A percentile compares a stretch with the other conserved stretches of the same genome.
These are phyloP conservation scores for Paracoccidioides brasiliensis DNA, from an alignment of 2,329 filamentous ascomycete genomes.

Conservation along the genomic window DNA sequence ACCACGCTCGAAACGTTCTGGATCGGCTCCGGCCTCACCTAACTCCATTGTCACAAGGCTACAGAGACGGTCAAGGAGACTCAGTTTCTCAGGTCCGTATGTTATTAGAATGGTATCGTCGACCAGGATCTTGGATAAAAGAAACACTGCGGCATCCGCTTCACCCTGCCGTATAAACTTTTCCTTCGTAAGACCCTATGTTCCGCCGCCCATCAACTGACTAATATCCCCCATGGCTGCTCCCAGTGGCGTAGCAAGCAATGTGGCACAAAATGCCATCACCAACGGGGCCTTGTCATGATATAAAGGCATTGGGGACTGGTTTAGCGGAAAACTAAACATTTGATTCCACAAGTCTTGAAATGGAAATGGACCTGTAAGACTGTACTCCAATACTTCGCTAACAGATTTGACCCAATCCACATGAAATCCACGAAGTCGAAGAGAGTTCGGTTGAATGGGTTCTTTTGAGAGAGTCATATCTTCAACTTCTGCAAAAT, in stretches of 20 bases:
- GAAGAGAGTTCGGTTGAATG: background rate
- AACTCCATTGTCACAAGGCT: background rate
- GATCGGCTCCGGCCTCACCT: background rate
- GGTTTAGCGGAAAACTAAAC: background rate
- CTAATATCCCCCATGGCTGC: background rate
- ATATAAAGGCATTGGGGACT: slow-evolving; percentile 1
- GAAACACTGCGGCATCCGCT: slow-evolving; percentile 1
- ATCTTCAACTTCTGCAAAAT: slow-evolving; percentile 2
- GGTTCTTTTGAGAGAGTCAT: background rate
- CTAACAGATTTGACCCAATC: slow-evolving; percentile 1
- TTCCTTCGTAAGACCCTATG: background rate
- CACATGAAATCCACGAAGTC: slow-evolving; percentile 2
- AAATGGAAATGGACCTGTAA: background rate
- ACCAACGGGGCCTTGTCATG: background rate
- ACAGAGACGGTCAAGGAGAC: background rate
- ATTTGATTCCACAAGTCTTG: slow-evolving; percentile 1
- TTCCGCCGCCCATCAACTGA: background rate
- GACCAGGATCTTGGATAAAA: background rate
- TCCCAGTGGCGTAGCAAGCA: slow-evolving; percentile 1
- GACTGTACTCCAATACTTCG: background rate
- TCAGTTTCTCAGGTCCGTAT: background rate
- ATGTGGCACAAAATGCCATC: slow-evolving; percentile 1
- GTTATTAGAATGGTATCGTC: background rate
- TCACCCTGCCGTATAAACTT: slow-evolving; percentile 1
- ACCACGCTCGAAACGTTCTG: background rate